Evolutionary conservation across 257 asterid species (phyloP).

Genomic region (Plantago elongata): DNA sequence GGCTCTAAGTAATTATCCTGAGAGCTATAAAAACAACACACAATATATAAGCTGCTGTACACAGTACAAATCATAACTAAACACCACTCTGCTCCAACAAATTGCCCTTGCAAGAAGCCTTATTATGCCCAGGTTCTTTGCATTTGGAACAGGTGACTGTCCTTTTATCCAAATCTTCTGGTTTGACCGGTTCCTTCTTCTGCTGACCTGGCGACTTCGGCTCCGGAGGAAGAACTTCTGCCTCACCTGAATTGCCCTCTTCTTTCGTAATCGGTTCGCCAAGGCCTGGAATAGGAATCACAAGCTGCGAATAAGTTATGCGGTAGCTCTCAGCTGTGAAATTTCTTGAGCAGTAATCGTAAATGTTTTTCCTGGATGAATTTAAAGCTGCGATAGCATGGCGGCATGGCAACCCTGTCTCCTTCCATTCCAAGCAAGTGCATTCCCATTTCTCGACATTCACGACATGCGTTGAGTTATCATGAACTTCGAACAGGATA

Average conservation of each 20-base stretch:
- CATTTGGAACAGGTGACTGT: slow-evolving; percentile 84
- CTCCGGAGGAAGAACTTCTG: slow-evolving; percentile 65
- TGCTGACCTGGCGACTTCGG: slow-evolving; percentile 26
- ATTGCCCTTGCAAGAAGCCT: slow-evolving; percentile 75
- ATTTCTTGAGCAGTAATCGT: slow-evolving; percentile 59
- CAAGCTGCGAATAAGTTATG: slow-evolving; percentile 41
- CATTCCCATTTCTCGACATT: slow-evolving; percentile 63
- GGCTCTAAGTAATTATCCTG: too few relatives aligned
- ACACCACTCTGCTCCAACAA: not conserved
- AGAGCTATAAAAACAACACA: too few relatives aligned
- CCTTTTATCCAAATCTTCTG: slow-evolving; percentile 61
- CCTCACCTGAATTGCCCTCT: slow-evolving; percentile 33
- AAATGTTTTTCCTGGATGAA: slow-evolving; percentile 41
- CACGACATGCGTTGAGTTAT: slow-evolving; percentile 74
- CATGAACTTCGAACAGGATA: slow-evolving; percentile 78
- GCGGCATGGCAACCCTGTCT: slow-evolving; percentile 59
- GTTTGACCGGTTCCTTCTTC: slow-evolving; percentile 45
- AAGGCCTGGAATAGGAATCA: slow-evolving; percentile 48
- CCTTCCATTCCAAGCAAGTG: slow-evolving; percentile 82
- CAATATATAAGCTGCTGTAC: too few relatives aligned
- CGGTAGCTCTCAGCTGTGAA: slow-evolving; percentile 55
- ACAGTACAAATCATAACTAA: too few relatives aligned
- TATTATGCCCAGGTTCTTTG: slow-evolving; percentile 89
- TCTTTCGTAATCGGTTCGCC: slow-evolving; percentile 36
- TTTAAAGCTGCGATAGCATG: slow-evolving; percentile 77